Percentiles rank a stretch among this genome's conserved stretches.
These are phyloP conservation scores for Fusarium sp. DNA, from an alignment of 2,329 filamentous ascomycete genomes.

Conservation along the genomic window DNA sequence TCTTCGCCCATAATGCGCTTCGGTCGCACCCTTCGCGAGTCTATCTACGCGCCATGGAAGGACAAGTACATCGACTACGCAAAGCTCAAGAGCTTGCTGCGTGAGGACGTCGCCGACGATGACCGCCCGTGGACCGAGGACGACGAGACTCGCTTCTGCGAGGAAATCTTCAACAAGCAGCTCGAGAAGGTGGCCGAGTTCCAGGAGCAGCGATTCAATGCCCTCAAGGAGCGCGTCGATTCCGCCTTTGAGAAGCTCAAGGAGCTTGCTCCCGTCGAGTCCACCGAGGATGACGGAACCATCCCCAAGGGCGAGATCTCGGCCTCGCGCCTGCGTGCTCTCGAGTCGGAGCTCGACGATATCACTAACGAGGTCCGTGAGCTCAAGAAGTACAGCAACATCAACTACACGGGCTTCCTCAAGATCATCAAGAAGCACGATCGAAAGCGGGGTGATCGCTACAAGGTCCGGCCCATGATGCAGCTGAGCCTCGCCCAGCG, in stretches of 20 bases:
- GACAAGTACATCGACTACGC: slow-evolving; percentile 95
- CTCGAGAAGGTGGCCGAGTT: slow-evolving; percentile 95
- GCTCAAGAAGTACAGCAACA: slow-evolving; percentile 92
- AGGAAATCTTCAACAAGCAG: slow-evolving; percentile 94
- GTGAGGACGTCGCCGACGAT: slow-evolving; percentile 77
- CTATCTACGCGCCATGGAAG: slow-evolving; percentile 88
- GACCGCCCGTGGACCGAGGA: slow-evolving; percentile 85
- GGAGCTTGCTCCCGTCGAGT: slow-evolving; percentile 73
- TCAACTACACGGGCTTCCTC: slow-evolving; percentile 97
- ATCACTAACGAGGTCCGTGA: slow-evolving; percentile 94
- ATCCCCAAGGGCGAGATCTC: slow-evolving; percentile 61
- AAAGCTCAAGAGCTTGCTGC: slow-evolving; percentile 89
- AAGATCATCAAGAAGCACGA: slow-evolving; percentile 99
- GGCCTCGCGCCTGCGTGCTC: slow-evolving; percentile 71
- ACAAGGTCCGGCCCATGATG: slow-evolving; percentile 91
- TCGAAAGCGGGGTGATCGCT: slow-evolving; percentile 86
- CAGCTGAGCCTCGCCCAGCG: slow-evolving; percentile 88
- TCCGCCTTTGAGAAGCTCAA: slow-evolving; percentile 76
- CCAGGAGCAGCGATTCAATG: slow-evolving; percentile 80
- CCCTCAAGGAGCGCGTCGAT: slow-evolving; percentile 66
- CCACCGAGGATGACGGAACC: slow-evolving; percentile 61
- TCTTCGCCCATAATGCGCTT: slow-evolving; percentile 77
- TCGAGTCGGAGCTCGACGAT: slow-evolving; percentile 82
- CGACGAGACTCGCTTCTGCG: slow-evolving; percentile 93
- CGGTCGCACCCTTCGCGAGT: slow-evolving; percentile 85